These are phyloP conservation scores for Bolboschoenoplectus hybrid DNA, from an alignment of 202 grass and related monocot species.

Conservation along the genomic window DNA sequence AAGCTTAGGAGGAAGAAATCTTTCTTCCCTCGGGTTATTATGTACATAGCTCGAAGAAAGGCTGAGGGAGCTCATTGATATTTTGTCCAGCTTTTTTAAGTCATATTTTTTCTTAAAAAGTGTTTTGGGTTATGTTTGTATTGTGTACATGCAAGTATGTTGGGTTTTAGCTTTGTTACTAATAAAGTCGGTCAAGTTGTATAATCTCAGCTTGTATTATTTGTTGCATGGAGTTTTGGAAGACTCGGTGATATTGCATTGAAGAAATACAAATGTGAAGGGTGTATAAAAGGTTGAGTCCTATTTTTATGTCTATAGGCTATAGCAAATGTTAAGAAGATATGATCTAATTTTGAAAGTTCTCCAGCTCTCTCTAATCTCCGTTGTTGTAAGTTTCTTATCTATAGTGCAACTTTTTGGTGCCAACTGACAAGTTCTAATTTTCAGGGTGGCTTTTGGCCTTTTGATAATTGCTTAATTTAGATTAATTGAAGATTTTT, in stretches of 20 bases:
- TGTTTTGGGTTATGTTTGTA: constrained; percentile 24
- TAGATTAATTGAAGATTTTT: neutral
- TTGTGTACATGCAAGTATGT: constrained; percentile 34
- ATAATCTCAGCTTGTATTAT: constrained; percentile 40
- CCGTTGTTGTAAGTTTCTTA: neutral
- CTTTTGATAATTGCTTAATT: neutral
- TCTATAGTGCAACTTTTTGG: neutral
- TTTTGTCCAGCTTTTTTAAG: neutral
- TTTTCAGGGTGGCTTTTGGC: neutral
- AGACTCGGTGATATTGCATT: constrained; percentile 8
- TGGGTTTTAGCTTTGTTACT: constrained; percentile 33
- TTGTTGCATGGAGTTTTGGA: constrained; percentile 32
- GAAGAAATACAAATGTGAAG: constrained; percentile 30
- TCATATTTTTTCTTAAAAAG: constrained; percentile 22
- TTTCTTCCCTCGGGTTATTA: constrained; percentile 57
- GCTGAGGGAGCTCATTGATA: constrained; percentile 27
- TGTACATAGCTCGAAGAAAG: constrained; percentile 45
- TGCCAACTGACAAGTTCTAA: neutral
- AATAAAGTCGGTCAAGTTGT: constrained; percentile 26
- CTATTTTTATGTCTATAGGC: constrained; percentile 25
- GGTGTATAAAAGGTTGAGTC: constrained; percentile 23
- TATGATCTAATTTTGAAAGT: neutral
- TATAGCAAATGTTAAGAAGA: constrained; percentile 12
- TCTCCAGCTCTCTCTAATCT: neutral
- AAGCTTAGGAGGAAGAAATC: constrained; percentile 76